phyloP scores from a whole-genome alignment of 1,284 basidiomycete species.

The Crepidotus sp. region DNA sequence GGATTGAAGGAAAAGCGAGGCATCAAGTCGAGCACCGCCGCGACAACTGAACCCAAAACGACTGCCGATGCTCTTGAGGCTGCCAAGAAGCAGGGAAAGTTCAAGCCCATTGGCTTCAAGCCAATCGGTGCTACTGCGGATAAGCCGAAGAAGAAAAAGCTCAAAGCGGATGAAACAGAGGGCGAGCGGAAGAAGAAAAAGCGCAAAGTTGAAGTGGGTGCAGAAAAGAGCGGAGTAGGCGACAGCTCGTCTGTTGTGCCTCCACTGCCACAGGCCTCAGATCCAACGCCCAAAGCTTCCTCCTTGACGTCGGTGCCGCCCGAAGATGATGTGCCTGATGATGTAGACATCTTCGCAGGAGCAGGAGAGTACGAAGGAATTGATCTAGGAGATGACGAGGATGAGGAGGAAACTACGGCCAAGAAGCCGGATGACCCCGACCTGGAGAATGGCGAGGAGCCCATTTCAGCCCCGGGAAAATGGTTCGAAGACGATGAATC shows the following conservation, averaged over 20 bases:
- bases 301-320: slow-evolving; percentile 13
- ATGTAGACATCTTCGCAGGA: slow-evolving; percentile 78
- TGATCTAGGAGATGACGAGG: slow-evolving; percentile 50
- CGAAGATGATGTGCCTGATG: slow-evolving; percentile 34
- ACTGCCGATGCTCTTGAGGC: slow-evolving; percentile 36
- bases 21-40: slow-evolving; percentile 18
- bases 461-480: slow-evolving; percentile 1
- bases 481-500: slow-evolving; percentile 22
- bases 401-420: slow-evolving; percentile 32
- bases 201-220: slow-evolving; percentile 29
- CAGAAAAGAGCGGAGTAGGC: slow-evolving; percentile 8
- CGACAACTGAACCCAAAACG: slow-evolving; percentile 9
- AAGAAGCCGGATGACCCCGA: slow-evolving; percentile 14
- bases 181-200: slow-evolving; percentile 42
- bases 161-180: slow-evolving; percentile 28
- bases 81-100: slow-evolving; percentile 58
- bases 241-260: slow-evolving; percentile 2
- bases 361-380: slow-evolving; percentile 78
- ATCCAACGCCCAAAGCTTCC: slow-evolving; percentile 18
- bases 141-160: slow-evolving; percentile 48
- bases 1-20: slow-evolving; percentile 59
- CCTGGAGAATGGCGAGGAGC: slow-evolving; percentile 2
- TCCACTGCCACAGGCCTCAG: slow-evolving; percentile 10
- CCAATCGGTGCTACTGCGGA: slow-evolving; percentile 42
- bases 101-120: slow-evolving; percentile 73